Conservation (phyloP, 2,329 filamentous ascomycete genomes). For the Sodiomyces alkalinus region DNA sequence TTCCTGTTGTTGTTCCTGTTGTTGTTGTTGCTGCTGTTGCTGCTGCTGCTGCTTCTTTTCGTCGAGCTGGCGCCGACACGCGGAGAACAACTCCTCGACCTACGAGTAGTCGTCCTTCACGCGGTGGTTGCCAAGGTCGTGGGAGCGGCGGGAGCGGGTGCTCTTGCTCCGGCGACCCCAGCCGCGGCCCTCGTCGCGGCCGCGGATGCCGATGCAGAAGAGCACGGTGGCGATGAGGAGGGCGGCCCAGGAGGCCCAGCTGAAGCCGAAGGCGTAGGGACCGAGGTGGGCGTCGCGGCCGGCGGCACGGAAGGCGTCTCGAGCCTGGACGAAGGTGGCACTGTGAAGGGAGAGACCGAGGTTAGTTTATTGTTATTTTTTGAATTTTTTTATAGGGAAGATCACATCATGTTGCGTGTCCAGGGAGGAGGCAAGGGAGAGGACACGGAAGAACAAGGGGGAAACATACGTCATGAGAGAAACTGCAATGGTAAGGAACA, state of each 20-base stretch:
- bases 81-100: conserved; percentile 10
- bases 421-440: too few species aligned
- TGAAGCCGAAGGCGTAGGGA: conserved; percentile 57
- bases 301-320: conserved; percentile 44
- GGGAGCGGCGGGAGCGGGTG: conserved; percentile 36
- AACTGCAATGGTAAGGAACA: conserved; percentile 53
- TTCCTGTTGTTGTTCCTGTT: too few species aligned
- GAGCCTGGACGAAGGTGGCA: conserved; percentile 51
- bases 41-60: too few species aligned
- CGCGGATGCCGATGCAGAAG: conserved; percentile 48
- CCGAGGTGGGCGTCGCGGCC: conserved; percentile 47
- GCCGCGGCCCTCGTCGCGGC: conserved; percentile 21
- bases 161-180: conserved; percentile 34
- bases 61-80: too few species aligned
- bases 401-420: too few species aligned
- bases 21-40: too few species aligned
- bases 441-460: not conserved
- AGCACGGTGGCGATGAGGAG: conserved; percentile 52
- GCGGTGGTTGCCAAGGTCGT: conserved; percentile 38
- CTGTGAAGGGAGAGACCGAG: conserved; percentile 11
- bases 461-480: conserved; percentile 56
- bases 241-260: conserved; percentile 55
- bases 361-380: too few species aligned
- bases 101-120: conserved; percentile 59
- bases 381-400: too few species aligned